These are phyloP conservation scores for Globisporangium uncinulatum DNA, from an alignment of 352 stramenopile species.

Conservation along the genomic window DNA sequence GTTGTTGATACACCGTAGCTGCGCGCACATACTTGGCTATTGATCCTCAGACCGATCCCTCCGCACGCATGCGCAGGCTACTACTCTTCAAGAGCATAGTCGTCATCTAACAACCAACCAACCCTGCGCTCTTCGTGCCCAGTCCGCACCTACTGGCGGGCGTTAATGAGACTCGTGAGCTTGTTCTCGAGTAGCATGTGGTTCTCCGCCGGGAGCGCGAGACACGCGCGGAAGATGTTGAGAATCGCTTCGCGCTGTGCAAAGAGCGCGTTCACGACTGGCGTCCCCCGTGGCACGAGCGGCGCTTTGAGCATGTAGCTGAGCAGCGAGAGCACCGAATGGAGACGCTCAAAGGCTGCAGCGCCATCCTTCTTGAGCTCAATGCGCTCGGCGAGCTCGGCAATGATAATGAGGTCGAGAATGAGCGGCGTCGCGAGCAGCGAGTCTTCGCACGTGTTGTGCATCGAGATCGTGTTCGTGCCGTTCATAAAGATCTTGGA, in stretches of 20 bases:
- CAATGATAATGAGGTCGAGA: conserved; percentile 97
- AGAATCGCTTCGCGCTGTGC: conserved; percentile 97
- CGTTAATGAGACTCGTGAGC: conserved; percentile 74
- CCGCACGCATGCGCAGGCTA: too few species aligned
- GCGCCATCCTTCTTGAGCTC: conserved; percentile 90
- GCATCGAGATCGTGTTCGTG: conserved; percentile 99
- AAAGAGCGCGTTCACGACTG: conserved; percentile 98
- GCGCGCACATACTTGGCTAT: too few species aligned
- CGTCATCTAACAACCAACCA: too few species aligned
- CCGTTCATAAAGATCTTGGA: conserved; percentile 99
- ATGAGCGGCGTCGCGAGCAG: conserved; percentile 97
- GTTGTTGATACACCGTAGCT: too few species aligned
- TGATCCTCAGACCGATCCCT: too few species aligned
- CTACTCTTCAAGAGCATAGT: too few species aligned
- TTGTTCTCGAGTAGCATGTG: conserved; percentile 99
- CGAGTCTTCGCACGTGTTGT: conserved; percentile 99
- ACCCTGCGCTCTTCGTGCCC: too few species aligned
- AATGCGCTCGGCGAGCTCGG: conserved; percentile 96
- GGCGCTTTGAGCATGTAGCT: conserved; percentile 99
- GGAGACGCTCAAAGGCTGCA: conserved; percentile 91
- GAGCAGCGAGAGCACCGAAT: conserved; percentile 96
- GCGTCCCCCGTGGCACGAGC: conserved; percentile 96
- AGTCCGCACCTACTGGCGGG: conserved; percentile 33
- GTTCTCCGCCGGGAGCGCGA: conserved; percentile 96
- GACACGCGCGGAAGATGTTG: conserved; percentile 97